A percentile compares a stretch with the other conserved stretches of the same genome.
Conservation (phyloP, 208 protist genomes). For the Leishmania arabica region DNA sequence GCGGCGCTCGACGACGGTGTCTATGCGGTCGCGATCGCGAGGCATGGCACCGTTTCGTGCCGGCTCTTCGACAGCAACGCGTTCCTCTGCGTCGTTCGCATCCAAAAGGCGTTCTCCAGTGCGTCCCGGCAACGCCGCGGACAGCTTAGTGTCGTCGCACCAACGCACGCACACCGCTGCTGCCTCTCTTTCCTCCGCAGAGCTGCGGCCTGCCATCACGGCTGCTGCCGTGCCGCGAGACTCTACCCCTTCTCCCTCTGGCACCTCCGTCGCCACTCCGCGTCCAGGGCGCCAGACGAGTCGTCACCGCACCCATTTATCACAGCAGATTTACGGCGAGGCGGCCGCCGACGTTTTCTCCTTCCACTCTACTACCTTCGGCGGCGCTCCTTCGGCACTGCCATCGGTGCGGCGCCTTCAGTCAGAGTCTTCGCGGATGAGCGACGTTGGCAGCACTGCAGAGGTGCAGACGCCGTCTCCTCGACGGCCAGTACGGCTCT, state of each 20-base stretch:
- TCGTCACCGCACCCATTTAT: constrained; percentile 2
- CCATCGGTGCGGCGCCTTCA: background rate
- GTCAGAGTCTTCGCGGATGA: background rate
- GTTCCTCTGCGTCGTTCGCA: constrained; percentile 1
- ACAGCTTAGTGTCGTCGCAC: background rate
- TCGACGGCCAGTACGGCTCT: constrained; percentile 1
- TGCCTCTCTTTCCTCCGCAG: background rate
- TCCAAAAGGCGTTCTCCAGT: background rate
- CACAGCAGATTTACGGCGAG: constrained; percentile 30
- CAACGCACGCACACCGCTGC: background rate
- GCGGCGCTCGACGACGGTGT: constrained; percentile 11
- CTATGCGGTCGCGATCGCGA: background rate
- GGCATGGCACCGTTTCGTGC: background rate
- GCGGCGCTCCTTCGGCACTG: background rate
- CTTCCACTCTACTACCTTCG: constrained; percentile 6
- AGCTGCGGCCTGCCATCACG: background rate
- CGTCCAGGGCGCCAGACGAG: background rate
- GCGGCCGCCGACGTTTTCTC: constrained; percentile 30
- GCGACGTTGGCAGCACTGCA: constrained; percentile 1
- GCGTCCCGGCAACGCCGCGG: background rate
- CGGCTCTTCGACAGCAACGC: background rate
- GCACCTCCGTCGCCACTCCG: background rate
- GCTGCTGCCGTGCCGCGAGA: background rate
- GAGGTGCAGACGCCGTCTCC: constrained; percentile 12
- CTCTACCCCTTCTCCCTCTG: background rate